Base-by-base conservation (phyloP, 345 rosid genomes). In the Erysimum cheiranthoides region DNA sequence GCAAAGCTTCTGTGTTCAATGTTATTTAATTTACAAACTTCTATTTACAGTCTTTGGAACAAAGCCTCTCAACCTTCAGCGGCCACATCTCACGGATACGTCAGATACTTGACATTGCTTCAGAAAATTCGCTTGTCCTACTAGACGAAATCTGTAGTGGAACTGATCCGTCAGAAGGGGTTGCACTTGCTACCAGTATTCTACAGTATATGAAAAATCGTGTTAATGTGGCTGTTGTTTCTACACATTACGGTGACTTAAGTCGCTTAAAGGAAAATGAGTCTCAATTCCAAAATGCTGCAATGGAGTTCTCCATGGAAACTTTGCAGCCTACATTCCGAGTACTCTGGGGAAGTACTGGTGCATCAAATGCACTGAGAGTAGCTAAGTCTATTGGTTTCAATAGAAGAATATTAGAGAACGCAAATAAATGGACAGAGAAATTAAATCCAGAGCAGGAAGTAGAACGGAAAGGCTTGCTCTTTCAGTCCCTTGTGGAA, bases 121-220 rank as follows among this genome's bases (percentile, higher is more conserved):
- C 97, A 16, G 80, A 82, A 65, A 88, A 86, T 67, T 94, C 98
- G 25, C 96, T 94, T 68, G 93, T 94, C 64, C 91, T 94, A 35
- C 74, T 94, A 73, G 98, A 94, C 46, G 98, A 94, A 87, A 90
- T 94, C 71, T 87, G 97, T 56, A 83, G 96, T 35, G 98, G 98
- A 76, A 94, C 97, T 74, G 98, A 94, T 87, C 98, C 98, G 68
- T 83, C 93, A 6, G 96, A 94, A 85, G 97, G 98, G 12, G 93
- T 92, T 71, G 95, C 95, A 40, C 92, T 94, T 54, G 85, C 97
- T 34, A 73, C 96, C 4, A 83, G 96, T 82, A 89, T 92, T 77
- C 85, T 94, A 85, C 81, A 84, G 60, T 85, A 87, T 85, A 84
- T 94, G 39, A 83, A 79, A 78, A 79, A 77, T 45, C 80, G 76